Conservation (phyloP, 2,329 filamentous ascomycete species). For the Leptodontidium sp. region DNA sequence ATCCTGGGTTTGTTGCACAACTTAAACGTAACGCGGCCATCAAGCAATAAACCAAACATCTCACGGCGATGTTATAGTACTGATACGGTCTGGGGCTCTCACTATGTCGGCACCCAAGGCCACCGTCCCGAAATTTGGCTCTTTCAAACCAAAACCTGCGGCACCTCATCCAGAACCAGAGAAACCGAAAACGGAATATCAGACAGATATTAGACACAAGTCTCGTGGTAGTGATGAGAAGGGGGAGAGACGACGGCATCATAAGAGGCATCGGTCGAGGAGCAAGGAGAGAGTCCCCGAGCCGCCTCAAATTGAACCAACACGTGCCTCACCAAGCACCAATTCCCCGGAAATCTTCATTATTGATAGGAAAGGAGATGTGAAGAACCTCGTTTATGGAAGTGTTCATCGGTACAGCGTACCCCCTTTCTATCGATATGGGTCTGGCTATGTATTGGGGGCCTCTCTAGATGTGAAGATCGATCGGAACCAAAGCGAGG, state of each 20-base stretch:
- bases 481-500: slow-evolving; percentile 63
- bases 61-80: slow-evolving; percentile 32
- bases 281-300: slow-evolving; percentile 26
- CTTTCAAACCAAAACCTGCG: slow-evolving; percentile 67
- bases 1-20: not conserved
- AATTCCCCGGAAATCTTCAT: slow-evolving; percentile 55
- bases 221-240: slow-evolving; percentile 30
- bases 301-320: slow-evolving; percentile 2
- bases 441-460: slow-evolving; percentile 76
- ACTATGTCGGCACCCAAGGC: slow-evolving; percentile 42
- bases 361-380: slow-evolving; percentile 79
- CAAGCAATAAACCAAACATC: not conserved
- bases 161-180: slow-evolving; percentile 25
- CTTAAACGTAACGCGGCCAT: not conserved
- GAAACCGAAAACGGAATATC: slow-evolving; percentile 16
- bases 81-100: slow-evolving; percentile 13
- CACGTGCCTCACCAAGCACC: slow-evolving; percentile 14
- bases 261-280: slow-evolving; percentile 28
- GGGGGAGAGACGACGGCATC: slow-evolving; percentile 33
- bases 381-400: slow-evolving; percentile 77
- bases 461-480: slow-evolving; percentile 67
- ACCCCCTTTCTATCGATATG: slow-evolving; percentile 74
- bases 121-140: slow-evolving; percentile 74
- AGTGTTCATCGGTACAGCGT: slow-evolving; percentile 75
- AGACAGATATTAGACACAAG: slow-evolving; percentile 26